These are phyloP conservation scores for Saturnispora mendoncae DNA, from an alignment of 805 yeast genomes.

Conservation along the genomic window DNA sequence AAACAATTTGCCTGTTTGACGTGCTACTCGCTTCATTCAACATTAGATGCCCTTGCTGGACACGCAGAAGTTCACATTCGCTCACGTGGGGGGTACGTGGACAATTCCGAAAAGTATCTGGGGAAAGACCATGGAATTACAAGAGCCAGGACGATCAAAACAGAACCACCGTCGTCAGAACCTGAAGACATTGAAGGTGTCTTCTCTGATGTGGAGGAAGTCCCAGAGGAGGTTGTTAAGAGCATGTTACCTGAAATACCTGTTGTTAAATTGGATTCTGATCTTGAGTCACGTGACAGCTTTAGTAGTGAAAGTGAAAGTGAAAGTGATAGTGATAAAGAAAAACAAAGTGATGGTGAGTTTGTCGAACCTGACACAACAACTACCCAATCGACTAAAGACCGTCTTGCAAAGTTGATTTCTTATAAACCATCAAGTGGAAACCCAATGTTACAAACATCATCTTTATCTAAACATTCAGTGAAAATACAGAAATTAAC, in stretches of 20 bases:
- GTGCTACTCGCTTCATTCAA: not conserved
- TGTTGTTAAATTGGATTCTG: not conserved
- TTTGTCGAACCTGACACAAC: no score
- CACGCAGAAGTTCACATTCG: slow-evolving; percentile 4
- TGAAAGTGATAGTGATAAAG: no score
- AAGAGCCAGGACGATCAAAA: not conserved
- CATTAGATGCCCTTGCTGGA: slow-evolving; percentile 2
- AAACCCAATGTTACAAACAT: no score
- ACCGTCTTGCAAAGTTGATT: no score
- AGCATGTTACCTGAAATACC: not conserved
- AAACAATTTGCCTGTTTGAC: slow-evolving; percentile 5
- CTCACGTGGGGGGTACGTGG: slow-evolving; percentile 3
- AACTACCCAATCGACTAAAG: no score
- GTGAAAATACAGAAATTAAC: no score
- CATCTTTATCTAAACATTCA: no score
- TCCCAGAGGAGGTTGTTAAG: not conserved
- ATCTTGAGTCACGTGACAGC: not conserved
- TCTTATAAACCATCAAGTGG: no score
- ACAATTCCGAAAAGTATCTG: slow-evolving; percentile 2
- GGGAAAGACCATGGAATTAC: not conserved
- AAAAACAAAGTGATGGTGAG: no score
- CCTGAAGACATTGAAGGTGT: not conserved
- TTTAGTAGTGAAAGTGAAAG: no score
- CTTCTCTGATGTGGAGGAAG: not conserved
- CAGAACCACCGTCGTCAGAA: no score